phyloP scores from a whole-genome alignment of 768 basidiomycete species.

The Pleurotus pulmonarius region DNA sequence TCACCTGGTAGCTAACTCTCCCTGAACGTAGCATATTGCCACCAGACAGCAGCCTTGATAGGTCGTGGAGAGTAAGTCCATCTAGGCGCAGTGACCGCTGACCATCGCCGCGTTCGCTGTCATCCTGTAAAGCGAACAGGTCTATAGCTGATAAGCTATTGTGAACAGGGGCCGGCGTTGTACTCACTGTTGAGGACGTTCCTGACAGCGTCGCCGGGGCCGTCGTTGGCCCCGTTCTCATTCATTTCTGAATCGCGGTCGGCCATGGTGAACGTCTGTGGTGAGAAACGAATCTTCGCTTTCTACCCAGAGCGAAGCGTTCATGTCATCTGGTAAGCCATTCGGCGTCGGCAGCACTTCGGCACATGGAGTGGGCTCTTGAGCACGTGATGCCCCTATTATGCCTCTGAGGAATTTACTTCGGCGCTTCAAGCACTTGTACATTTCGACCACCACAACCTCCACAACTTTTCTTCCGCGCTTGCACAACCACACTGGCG shows the following conservation, averaged over 20 bases:
- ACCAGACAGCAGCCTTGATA: neutral
- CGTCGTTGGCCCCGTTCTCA: conserved; percentile 17
- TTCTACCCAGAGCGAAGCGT: neutral
- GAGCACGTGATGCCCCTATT: conserved; percentile 5
- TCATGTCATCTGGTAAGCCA: neutral
- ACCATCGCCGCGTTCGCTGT: neutral
- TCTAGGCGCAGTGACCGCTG: neutral
- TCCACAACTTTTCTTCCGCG: neutral
- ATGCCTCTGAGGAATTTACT: neutral
- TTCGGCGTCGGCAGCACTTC: neutral
- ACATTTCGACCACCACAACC: neutral
- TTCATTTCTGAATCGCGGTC: conserved; percentile 22
- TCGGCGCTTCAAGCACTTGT: neutral
- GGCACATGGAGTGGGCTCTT: neutral
- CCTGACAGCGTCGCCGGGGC: neutral
- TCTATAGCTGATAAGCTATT: no score
- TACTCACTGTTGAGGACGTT: neutral
- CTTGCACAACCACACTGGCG: neutral
- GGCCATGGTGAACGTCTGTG: conserved; percentile 10
- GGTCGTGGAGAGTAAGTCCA: neutral
- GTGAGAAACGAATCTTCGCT: neutral
- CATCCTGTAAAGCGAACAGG: neutral
- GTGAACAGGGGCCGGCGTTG: no score
- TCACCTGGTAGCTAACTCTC: conserved; percentile 7
- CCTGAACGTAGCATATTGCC: conserved; percentile 2